Evolutionary conservation across 2,329 filamentous ascomycete genomes (phyloP), one percentile per base, ranked within the genome.

Genomic region (Drechslerella coelobrocha): DNA sequence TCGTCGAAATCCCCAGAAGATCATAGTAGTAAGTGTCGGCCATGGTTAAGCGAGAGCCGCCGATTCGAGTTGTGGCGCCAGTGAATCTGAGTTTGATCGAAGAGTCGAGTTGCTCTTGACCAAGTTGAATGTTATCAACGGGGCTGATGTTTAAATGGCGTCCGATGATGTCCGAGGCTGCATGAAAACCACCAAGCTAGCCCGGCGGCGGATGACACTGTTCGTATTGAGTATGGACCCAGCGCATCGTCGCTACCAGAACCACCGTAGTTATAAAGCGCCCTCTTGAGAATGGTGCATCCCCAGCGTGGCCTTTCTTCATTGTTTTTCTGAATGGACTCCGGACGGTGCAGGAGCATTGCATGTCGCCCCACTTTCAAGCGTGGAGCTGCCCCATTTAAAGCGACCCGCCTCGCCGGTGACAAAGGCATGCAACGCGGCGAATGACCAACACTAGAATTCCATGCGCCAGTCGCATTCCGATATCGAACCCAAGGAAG

Each of bases 1-100:
- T n/a, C 7, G 48, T 23, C 9, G 45, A 17, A 26, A 66, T 54
- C 24, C 47, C 54, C 1, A 66, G 48, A 9, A 66, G 4, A 19
- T 66, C 61, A 23, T 66, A 66, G 47, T 66, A 66, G 24, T 59
- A 54, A 14, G 61, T 59, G 53, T 66, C 34, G 34, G 34, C 61
- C 61, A 66, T 66, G 31, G 14, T 23, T 2, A 24, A 14, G 12
- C 21, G 39, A 37, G 31, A 37, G n/a, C n/a, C n/a, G n/a, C n/a
- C n/a, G n/a, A n/a, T n/a, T 37, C 31, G 31, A 37, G 8, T 37
- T 37, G 8, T 37, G 31, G n/a, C 31, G 31, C n/a, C 31, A 37
- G 31, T n/a, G n/a, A n/a, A n/a, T n/a, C n/a, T n/a, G n/a, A n/a
- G n/a, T n/a, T n/a, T n/a, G n/a, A n/a, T n/a, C n/a, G n/a, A n/a